Evolutionary conservation across 768 basidiomycete species (phyloP).

Genomic region (Lentinula raphanica): DNA sequence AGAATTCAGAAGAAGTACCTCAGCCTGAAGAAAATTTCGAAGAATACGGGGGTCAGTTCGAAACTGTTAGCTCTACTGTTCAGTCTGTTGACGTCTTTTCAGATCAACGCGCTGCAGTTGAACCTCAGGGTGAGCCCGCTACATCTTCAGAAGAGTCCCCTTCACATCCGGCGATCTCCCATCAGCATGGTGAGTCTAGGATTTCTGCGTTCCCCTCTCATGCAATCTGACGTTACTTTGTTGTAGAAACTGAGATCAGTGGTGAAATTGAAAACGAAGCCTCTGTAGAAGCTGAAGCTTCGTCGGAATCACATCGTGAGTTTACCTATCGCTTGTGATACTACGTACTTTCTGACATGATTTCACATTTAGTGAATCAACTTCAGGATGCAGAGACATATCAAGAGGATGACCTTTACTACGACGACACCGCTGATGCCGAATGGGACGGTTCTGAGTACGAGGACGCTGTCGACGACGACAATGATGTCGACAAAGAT

Average conservation of each 20-base stretch:
- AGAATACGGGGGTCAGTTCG: neutral
- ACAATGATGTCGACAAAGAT: neutral
- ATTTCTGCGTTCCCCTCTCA: neutral
- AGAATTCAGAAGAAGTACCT: neutral
- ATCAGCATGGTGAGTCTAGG: neutral
- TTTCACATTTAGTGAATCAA: neutral
- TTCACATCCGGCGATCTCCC: neutral
- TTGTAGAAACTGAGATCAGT: neutral
- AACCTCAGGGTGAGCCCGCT: neutral
- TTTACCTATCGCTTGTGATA: neutral
- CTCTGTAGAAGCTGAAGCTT: neutral
- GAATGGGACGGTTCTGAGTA: constrained; percentile 6
- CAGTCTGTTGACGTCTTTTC: neutral
- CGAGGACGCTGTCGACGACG: neutral
- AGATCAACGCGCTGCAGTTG: neutral
- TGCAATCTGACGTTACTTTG: neutral
- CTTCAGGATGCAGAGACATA: neutral
- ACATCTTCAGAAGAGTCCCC: neutral
- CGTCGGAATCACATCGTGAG: neutral
- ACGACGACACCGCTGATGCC: constrained; percentile 1
- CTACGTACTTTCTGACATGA: neutral
- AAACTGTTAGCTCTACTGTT: neutral
- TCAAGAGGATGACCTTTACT: constrained; percentile 2
- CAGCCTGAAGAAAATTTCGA: constrained; percentile 7
- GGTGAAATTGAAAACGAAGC: neutral